Conservation (phyloP, 495 filamentous ascomycete species). For the Lichenothelia convexa region DNA sequence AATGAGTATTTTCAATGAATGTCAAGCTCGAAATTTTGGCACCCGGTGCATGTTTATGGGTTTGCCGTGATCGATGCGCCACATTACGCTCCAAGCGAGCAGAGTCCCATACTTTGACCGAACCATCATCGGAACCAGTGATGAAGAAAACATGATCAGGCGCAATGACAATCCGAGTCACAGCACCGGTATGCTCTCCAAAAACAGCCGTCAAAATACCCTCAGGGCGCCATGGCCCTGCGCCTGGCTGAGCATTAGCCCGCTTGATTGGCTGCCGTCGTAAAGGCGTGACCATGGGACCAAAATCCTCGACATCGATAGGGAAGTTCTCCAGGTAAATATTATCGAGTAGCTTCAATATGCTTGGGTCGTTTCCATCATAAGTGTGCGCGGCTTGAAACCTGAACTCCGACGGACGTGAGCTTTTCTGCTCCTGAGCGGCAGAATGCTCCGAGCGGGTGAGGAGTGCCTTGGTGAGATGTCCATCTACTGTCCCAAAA, state of each 20-base stretch:
- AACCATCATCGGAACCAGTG: conserved; percentile 82
- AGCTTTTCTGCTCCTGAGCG: background rate
- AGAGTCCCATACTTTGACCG: conserved; percentile 87
- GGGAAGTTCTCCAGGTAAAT: conserved; percentile 87
- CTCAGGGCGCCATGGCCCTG: conserved; percentile 62
- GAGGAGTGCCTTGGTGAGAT: background rate
- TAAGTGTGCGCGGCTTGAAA: conserved; percentile 46
- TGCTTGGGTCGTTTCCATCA: conserved; percentile 69
- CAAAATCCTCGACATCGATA: conserved; percentile 57
- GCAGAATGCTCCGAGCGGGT: background rate
- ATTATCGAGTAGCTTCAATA: conserved; percentile 68
- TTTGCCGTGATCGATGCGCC: conserved; percentile 72
- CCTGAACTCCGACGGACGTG: conserved; percentile 8
- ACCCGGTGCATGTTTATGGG: conserved; percentile 51
- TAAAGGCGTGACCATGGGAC: conserved; percentile 59
- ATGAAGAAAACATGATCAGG: conserved; percentile 93
- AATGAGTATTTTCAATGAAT: conserved; percentile 88
- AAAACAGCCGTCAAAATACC: conserved; percentile 74
- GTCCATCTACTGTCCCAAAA: conserved; percentile 65
- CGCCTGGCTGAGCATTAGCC: conserved; percentile 24
- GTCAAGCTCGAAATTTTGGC: conserved; percentile 61
- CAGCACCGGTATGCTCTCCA: conserved; percentile 64
- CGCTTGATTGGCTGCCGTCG: conserved; percentile 46
- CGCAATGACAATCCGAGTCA: conserved; percentile 66
- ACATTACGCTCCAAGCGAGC: conserved; percentile 76